phyloP scores from a whole-genome alignment of 192 early-diverging fungal species.

The Coemansia pectinata region DNA sequence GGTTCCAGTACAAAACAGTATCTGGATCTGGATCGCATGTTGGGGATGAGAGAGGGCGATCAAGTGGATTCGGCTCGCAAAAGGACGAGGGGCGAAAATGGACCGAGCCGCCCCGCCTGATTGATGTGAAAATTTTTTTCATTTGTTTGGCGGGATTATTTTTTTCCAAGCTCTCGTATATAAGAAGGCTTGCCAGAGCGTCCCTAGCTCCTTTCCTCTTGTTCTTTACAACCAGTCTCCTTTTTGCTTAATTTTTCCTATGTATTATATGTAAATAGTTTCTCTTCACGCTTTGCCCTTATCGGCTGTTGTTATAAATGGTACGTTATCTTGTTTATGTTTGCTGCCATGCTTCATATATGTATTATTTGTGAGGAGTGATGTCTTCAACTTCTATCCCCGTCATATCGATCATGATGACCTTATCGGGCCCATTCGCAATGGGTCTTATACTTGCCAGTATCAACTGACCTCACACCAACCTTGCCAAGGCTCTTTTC shows the following conservation, averaged over 20 bases:
- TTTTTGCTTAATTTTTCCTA: background rate
- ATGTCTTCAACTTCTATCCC: constrained; percentile 51
- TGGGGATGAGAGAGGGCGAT: background rate
- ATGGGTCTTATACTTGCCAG: constrained; percentile 57
- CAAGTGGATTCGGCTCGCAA: background rate
- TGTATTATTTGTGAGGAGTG: constrained; percentile 19
- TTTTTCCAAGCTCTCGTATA: background rate
- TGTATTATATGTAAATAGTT: constrained; percentile 1
- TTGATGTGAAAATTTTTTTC: constrained; percentile 14
- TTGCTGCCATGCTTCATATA: background rate
- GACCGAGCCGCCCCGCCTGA: background rate
- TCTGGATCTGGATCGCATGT: background rate
- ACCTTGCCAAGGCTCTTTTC: background rate
- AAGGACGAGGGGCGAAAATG: background rate
- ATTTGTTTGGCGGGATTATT: background rate
- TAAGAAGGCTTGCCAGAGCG: background rate
- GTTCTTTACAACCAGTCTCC: background rate
- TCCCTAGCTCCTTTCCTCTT: constrained; percentile 1
- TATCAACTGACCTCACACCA: constrained; percentile 36
- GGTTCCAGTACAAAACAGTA: background rate
- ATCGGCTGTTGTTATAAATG: background rate
- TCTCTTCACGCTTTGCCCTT: background rate
- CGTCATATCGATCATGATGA: constrained; percentile 53
- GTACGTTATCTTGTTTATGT: background rate
- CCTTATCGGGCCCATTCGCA: constrained; percentile 46